A percentile compares a stretch with the other conserved stretches of the same genome.
Conservation (phyloP, 2,329 filamentous ascomycete genomes). For the Colletotrichum cereale region DNA sequence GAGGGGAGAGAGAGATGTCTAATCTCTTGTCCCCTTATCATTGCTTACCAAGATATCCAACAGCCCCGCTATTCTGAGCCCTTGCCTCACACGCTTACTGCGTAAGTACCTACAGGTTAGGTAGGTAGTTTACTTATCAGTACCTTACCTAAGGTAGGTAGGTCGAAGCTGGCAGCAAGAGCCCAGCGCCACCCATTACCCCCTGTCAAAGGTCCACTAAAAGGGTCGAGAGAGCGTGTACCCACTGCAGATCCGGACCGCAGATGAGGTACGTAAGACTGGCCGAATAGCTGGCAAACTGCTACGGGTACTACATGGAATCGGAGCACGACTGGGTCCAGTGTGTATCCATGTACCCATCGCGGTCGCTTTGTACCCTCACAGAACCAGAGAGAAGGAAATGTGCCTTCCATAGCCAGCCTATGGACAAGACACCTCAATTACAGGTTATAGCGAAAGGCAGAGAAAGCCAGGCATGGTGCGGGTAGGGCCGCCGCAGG, state of each 20-base stretch:
- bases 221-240: conserved; percentile 20
- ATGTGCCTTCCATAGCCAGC: conserved; percentile 16
- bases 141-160: too few species aligned
- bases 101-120: too few species aligned
- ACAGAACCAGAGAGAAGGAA: conserved; percentile 7
- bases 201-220: conserved; percentile 10
- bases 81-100: background rate
- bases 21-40: conserved; percentile 11
- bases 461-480: conserved; percentile 25
- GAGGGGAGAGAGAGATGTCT: conserved; percentile 13
- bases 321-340: conserved; percentile 5
- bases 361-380: background rate
- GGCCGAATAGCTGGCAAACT: background rate
- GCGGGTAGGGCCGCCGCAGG: conserved; percentile 2
- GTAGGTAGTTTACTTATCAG: too few species aligned
- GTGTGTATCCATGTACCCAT: conserved; percentile 1
- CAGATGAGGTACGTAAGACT: conserved; percentile 22
- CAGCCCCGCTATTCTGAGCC: background rate
- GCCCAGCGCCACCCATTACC: background rate
- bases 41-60: background rate
- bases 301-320: conserved; percentile 16
- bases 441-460: background rate
- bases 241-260: conserved; percentile 27
- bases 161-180: background rate
- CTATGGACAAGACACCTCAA: conserved; percentile 15